Conservation (phyloP, 495 filamentous ascomycete genomes). For the Xylaria sp. region DNA sequence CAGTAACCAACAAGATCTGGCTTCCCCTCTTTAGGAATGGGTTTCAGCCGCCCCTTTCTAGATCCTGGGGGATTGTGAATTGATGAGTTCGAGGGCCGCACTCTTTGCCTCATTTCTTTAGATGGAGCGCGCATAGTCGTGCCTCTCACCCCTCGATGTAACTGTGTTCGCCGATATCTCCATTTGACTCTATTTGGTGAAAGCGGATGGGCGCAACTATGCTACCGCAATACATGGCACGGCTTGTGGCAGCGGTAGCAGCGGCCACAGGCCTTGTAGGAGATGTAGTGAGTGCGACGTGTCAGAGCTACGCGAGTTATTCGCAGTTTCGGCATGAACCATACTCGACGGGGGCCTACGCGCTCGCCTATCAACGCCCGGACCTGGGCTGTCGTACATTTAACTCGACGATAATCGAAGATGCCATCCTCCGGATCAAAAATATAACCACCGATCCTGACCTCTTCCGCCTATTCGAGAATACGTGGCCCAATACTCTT, state of each 20-base stretch:
- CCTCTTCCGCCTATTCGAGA: slow-evolving; percentile 66
- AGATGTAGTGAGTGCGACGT: neutral
- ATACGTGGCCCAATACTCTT: slow-evolving; percentile 62
- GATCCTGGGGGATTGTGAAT: neutral
- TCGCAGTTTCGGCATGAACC: slow-evolving; percentile 43
- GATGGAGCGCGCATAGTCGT: neutral
- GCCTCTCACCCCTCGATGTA: slow-evolving; percentile 6
- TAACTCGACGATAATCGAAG: slow-evolving; percentile 60
- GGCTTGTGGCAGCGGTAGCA: slow-evolving; percentile 11
- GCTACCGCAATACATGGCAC: slow-evolving; percentile 16
- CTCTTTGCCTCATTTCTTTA: neutral
- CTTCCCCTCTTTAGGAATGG: too few species aligned
- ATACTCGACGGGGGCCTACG: slow-evolving; percentile 47
- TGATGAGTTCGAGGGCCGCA: neutral
- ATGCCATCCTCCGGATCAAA: slow-evolving; percentile 53
- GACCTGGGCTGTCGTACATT: slow-evolving; percentile 64
- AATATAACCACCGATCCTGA: slow-evolving; percentile 62
- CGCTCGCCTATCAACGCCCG: slow-evolving; percentile 64
- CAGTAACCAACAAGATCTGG: neutral
- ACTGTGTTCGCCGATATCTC: neutral
- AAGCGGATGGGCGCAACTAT: slow-evolving; percentile 4
- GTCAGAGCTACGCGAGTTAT: slow-evolving; percentile 38
- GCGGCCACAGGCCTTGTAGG: slow-evolving; percentile 9
- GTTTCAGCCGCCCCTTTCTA: neutral
- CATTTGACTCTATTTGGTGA: neutral